Percentiles rank a stretch among this genome's conserved stretches.
Evolutionary conservation across 495 filamentous ascomycete species (phyloP).

Genomic region (Delitschia confertaspora): DNA sequence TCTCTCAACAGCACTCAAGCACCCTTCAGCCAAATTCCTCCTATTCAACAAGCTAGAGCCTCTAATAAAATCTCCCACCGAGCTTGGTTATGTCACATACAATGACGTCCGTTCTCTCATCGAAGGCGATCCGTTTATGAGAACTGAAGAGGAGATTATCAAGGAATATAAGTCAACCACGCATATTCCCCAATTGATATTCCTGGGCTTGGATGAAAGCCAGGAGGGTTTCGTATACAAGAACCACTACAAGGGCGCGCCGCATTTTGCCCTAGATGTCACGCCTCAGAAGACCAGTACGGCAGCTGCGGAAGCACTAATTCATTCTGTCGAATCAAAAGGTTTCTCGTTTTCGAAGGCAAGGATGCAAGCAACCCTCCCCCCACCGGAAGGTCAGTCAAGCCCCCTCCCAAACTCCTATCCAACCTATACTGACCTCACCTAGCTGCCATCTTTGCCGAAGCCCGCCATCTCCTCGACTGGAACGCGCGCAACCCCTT

Average conservation of each 20-base stretch:
- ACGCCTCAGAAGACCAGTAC: constrained; percentile 56
- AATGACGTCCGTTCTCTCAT: constrained; percentile 60
- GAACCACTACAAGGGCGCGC: constrained; percentile 59
- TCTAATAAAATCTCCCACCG: constrained; percentile 49
- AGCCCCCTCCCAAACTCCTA: not conserved
- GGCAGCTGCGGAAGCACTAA: constrained; percentile 42
- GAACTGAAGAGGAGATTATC: constrained; percentile 64
- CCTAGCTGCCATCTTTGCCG: constrained; percentile 80
- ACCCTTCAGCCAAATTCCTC: constrained; percentile 62
- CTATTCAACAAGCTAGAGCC: constrained; percentile 73
- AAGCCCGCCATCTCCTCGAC: constrained; percentile 79
- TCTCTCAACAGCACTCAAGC: constrained; percentile 63
- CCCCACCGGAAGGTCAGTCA: constrained; percentile 50
- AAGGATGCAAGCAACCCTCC: constrained; percentile 49
- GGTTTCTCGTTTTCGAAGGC: constrained; percentile 53
- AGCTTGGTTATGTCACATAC: constrained; percentile 54
- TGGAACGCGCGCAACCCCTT: constrained; percentile 93
- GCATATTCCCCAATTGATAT: constrained; percentile 62
- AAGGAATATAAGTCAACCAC: constrained; percentile 62
- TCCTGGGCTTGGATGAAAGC: constrained; percentile 75
- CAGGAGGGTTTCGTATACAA: constrained; percentile 44
- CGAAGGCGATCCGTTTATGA: constrained; percentile 58
- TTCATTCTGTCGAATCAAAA: constrained; percentile 49
- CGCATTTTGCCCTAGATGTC: constrained; percentile 84
- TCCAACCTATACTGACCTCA: constrained; percentile 7